Percentiles rank a stretch among this genome's conserved stretches.
Evolutionary conservation across 2,329 filamentous ascomycete genomes (phyloP).

Genomic region (Trichoderma cornu-damae): DNA sequence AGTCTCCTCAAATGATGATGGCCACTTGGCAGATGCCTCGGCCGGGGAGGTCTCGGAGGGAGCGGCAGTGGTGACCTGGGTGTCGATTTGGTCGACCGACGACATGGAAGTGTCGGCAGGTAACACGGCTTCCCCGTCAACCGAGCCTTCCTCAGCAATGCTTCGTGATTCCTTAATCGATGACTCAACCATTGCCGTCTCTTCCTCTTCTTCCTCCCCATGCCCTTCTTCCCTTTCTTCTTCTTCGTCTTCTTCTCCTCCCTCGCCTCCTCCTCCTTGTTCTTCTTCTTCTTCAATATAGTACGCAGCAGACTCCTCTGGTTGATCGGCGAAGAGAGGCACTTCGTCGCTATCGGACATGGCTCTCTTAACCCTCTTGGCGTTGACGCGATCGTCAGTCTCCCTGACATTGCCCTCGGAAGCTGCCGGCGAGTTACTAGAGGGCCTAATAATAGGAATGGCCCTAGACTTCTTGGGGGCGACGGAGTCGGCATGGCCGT

Average conservation of each 20-base stretch:
- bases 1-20: slow-evolving; percentile 57
- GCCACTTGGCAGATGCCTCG: slow-evolving; percentile 41
- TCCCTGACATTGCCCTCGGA: slow-evolving; percentile 27
- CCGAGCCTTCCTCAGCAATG: slow-evolving; percentile 27
- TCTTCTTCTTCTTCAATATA: slow-evolving; percentile 22
- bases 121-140: slow-evolving; percentile 40
- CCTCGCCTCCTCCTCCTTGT: no score
- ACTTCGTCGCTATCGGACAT: slow-evolving; percentile 66
- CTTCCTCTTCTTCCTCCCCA: slow-evolving; percentile 24
- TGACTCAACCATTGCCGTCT: slow-evolving; percentile 21
- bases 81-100: slow-evolving; percentile 51
- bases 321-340: slow-evolving; percentile 64
- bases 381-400: slow-evolving; percentile 54
- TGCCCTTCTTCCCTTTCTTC: no score
- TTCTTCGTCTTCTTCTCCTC: no score
- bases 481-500: slow-evolving; percentile 58
- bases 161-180: slow-evolving; percentile 24
- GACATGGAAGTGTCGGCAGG: slow-evolving; percentile 49
- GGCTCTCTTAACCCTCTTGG: slow-evolving; percentile 67
- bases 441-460: slow-evolving; percentile 70
- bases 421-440: slow-evolving; percentile 37
- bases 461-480: slow-evolving; percentile 67
- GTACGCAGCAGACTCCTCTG: slow-evolving; percentile 23
- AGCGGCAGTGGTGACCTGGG: slow-evolving; percentile 47
- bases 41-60: slow-evolving; percentile 50